Percentiles rank a stretch among this genome's conserved stretches.
phyloP scores from a whole-genome alignment of 1,284 basidiomycete genomes.

The Cryptococcus amylolentus region DNA sequence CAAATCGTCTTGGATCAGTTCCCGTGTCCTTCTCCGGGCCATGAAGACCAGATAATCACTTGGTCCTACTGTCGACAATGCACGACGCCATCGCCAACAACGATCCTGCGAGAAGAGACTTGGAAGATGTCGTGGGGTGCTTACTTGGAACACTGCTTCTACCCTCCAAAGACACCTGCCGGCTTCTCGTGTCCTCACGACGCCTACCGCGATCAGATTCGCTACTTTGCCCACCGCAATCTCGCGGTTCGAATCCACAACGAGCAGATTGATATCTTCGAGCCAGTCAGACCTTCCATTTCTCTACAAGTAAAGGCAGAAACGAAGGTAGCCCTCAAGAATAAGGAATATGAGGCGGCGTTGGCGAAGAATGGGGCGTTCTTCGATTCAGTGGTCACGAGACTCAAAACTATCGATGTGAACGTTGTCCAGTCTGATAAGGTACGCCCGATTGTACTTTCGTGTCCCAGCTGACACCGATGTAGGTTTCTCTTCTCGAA shows the following conservation, averaged over 20 bases:
- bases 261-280: constrained; percentile 75
- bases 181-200: constrained; percentile 80
- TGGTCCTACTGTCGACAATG: constrained; percentile 89
- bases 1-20: constrained; percentile 81
- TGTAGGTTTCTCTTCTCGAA: constrained; percentile 31
- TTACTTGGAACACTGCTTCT: constrained; percentile 54
- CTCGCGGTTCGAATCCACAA: constrained; percentile 83
- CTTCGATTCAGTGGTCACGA: constrained; percentile 57
- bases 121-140: constrained; percentile 57
- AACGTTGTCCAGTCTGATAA: constrained; percentile 47
- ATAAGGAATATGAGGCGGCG: constrained; percentile 76
- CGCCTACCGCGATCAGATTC: constrained; percentile 86
- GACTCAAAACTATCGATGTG: constrained; percentile 44
- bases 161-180: constrained; percentile 74
- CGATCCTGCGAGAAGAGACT: constrained; percentile 86
- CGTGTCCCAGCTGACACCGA: neutral
- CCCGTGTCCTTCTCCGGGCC: constrained; percentile 50
- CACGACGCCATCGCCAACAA: constrained; percentile 76
- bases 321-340: constrained; percentile 81
- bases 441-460: constrained; percentile 16
- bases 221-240: constrained; percentile 72
- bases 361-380: constrained; percentile 65
- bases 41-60: constrained; percentile 73
- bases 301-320: constrained; percentile 79
- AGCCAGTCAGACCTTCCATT: constrained; percentile 86